A percentile compares a stretch with the other conserved stretches of the same genome.
Conservation (phyloP, 441 rosid species). For the Gossypium schwendimanii region DNA sequence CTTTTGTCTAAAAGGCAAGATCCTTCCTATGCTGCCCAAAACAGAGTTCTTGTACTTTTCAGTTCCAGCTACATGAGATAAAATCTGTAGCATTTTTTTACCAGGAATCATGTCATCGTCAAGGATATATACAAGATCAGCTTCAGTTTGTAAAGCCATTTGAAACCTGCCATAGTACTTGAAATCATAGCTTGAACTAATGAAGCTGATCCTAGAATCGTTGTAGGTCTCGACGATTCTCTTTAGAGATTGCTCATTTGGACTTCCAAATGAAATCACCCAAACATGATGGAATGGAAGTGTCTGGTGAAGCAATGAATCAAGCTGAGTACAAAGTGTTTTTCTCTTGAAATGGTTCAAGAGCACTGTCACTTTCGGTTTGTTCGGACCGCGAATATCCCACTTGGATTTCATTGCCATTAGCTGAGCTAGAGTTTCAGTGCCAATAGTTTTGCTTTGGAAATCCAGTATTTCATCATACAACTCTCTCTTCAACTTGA, state of each 20-base stretch:
- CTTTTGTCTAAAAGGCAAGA: constrained; percentile 82
- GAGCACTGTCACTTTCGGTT: constrained; percentile 72
- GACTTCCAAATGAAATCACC: constrained; percentile 85
- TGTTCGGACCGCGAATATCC: constrained; percentile 52
- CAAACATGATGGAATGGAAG: constrained; percentile 86
- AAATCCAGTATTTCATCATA: constrained; percentile 53
- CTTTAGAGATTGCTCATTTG: constrained; percentile 62
- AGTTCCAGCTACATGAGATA: constrained; percentile 88
- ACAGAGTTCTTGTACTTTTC: constrained; percentile 85
- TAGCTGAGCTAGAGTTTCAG: constrained; percentile 61
- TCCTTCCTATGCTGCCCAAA: constrained; percentile 85
- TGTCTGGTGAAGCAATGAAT: constrained; percentile 74
- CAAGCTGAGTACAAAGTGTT: constrained; percentile 86
- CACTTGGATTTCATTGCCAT: constrained; percentile 82
- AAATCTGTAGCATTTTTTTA: constrained; percentile 78
- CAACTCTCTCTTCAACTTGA: constrained; percentile 73
- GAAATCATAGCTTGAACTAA: constrained; percentile 81
- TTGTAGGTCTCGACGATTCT: constrained; percentile 72
- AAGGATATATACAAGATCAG: constrained; percentile 73
- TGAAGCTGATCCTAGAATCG: constrained; percentile 81
- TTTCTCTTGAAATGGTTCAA: constrained; percentile 92
- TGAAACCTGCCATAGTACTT: constrained; percentile 98
- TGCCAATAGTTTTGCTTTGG: constrained; percentile 49
- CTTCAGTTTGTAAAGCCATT: constrained; percentile 84
- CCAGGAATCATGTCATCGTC: constrained; percentile 99